These are phyloP conservation scores for Groenewaldozyma sp. DNA, from an alignment of 1,139 yeast genomes.

Conservation along the genomic window DNA sequence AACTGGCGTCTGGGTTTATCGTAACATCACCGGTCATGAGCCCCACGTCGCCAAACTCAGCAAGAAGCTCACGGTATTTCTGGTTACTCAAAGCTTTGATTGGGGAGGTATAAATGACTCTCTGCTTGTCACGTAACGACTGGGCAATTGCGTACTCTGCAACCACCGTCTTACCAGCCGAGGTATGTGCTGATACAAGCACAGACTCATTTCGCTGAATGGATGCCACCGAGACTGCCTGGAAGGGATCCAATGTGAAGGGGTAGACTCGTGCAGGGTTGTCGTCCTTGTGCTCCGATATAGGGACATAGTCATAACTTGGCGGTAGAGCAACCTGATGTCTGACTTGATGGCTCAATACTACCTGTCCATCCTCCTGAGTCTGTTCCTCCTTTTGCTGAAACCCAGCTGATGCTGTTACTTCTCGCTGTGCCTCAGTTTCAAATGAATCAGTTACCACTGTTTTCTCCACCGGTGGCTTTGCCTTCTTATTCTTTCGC, in stretches of 20 bases:
- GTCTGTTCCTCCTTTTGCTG: slow-evolving; percentile 33
- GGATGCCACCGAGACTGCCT: slow-evolving; percentile 89
- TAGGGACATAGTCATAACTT: slow-evolving; percentile 76
- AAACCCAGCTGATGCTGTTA: slow-evolving; percentile 68
- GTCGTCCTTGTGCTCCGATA: slow-evolving; percentile 63
- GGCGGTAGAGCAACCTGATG: slow-evolving; percentile 98
- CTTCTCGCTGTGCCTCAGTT: slow-evolving; percentile 85
- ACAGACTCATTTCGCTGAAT: slow-evolving; percentile 94
- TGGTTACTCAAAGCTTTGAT: slow-evolving; percentile 95
- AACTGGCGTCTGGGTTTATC: slow-evolving; percentile 92
- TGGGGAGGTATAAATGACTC: slow-evolving; percentile 95
- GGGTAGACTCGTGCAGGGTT: slow-evolving; percentile 78
- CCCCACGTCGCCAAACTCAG: slow-evolving; percentile 94
- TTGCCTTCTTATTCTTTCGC: slow-evolving; percentile 4
- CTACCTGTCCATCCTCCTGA: slow-evolving; percentile 39
- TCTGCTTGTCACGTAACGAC: slow-evolving; percentile 78
- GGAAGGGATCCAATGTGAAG: slow-evolving; percentile 88
- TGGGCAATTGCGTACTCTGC: slow-evolving; percentile 99
- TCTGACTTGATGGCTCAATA: slow-evolving; percentile 84
- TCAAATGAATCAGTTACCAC: slow-evolving; percentile 85
- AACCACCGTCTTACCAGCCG: slow-evolving; percentile 98
- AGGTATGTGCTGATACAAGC: slow-evolving; percentile 93
- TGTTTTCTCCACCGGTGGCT: slow-evolving; percentile 31
- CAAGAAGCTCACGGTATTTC: slow-evolving; percentile 84
- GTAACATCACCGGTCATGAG: slow-evolving; percentile 98